These are phyloP conservation scores for Ogataea siamensis DNA, from an alignment of 805 yeast genomes.

Conservation along the genomic window DNA sequence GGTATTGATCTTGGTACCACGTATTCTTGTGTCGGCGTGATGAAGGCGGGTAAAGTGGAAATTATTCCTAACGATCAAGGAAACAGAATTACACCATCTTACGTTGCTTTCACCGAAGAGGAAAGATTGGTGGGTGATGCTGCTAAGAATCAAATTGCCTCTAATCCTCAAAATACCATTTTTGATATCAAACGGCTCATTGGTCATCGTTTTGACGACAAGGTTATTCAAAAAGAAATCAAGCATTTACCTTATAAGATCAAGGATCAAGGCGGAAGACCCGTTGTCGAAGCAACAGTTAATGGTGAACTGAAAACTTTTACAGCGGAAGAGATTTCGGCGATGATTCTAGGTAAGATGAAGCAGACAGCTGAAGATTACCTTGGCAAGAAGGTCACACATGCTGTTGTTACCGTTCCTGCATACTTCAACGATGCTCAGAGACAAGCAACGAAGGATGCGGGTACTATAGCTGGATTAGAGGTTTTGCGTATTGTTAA, in stretches of 20 bases:
- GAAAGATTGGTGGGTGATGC: constrained; percentile 97
- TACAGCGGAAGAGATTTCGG: constrained; percentile 93
- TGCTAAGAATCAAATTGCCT: constrained; percentile 97
- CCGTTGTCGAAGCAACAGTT: constrained; percentile 81
- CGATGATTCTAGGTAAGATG: constrained; percentile 91
- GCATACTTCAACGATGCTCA: constrained; percentile 93
- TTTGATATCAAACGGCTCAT: constrained; percentile 95
- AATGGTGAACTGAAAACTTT: constrained; percentile 84
- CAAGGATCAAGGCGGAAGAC: constrained; percentile 77
- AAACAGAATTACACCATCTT: constrained; percentile 96
- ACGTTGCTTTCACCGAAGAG: constrained; percentile 92
- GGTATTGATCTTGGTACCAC: constrained; percentile 98
- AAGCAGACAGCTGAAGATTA: constrained; percentile 88
- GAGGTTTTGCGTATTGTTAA: constrained; percentile 85
- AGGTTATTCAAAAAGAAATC: constrained; percentile 73
- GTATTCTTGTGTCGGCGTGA: constrained; percentile 94
- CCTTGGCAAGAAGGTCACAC: constrained; percentile 78
- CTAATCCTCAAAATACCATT: constrained; percentile 91
- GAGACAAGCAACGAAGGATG: constrained; percentile 92
- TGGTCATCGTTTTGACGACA: constrained; percentile 77
- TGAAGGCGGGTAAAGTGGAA: constrained; percentile 63
- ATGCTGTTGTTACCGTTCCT: constrained; percentile 91
- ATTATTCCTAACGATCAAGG: constrained; percentile 98
- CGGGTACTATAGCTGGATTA: constrained; percentile 88
- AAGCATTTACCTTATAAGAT: constrained; percentile 90